Evolutionary conservation across 2,329 filamentous ascomycete species (phyloP).

Genomic region (Aspergillus tubingensis): DNA sequence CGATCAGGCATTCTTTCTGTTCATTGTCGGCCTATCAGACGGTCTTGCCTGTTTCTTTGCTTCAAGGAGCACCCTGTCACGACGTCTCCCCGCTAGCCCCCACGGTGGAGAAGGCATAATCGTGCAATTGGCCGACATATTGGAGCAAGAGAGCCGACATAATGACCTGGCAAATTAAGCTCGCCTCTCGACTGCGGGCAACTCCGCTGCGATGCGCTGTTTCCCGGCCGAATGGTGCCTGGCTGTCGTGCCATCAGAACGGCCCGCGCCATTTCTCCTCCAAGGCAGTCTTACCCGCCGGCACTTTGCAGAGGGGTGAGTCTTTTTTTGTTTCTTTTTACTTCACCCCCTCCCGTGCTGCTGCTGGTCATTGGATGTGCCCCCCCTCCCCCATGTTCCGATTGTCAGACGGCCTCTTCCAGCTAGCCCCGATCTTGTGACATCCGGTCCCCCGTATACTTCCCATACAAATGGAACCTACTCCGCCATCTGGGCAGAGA

Average conservation of each 20-base stretch:
- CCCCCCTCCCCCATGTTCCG: neutral
- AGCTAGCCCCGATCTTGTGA: slow-evolving; percentile 17
- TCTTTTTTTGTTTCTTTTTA: neutral
- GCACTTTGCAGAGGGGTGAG: slow-evolving; percentile 5
- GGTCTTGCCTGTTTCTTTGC: neutral
- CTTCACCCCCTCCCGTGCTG: neutral
- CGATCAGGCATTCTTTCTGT: neutral
- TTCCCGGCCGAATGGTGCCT: slow-evolving; percentile 34
- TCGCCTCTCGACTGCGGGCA: slow-evolving; percentile 33
- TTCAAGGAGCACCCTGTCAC: slow-evolving; percentile 6
- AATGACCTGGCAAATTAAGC: slow-evolving; percentile 36
- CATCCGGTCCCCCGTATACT: slow-evolving; percentile 10
- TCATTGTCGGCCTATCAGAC: neutral
- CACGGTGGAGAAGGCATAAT: slow-evolving; percentile 17
- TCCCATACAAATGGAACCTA: slow-evolving; percentile 13
- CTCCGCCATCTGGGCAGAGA: neutral
- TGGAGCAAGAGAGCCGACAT: slow-evolving; percentile 2
- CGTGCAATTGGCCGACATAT: slow-evolving; percentile 17
- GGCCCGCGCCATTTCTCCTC: slow-evolving; percentile 17
- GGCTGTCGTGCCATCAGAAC: slow-evolving; percentile 24
- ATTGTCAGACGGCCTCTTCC: slow-evolving; percentile 15
- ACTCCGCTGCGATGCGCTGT: slow-evolving; percentile 31
- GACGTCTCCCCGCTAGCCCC: slow-evolving; percentile 15
- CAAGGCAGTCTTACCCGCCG: slow-evolving; percentile 18
- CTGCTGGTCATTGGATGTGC: slow-evolving; percentile 4